Evolutionary conservation across 1,284 basidiomycete species (phyloP).

Genomic region (Lignosus rhinocerotis): DNA sequence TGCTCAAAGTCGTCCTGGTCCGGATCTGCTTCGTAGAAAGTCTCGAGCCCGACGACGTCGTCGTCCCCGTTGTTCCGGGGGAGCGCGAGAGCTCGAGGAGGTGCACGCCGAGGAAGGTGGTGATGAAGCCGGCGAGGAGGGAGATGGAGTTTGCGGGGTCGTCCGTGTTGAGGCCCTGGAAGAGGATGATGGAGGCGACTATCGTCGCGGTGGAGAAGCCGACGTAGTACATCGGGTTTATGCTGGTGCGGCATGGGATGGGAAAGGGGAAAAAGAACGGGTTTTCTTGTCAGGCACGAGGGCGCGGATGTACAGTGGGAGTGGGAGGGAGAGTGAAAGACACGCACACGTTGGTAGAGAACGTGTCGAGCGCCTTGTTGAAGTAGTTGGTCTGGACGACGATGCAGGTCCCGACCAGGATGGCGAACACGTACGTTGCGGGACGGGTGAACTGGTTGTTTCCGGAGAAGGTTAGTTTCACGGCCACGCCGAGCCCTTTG

Average conservation of each 20-base stretch:
- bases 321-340: no score
- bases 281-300: background rate
- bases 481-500: conserved; percentile 95
- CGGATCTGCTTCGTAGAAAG: conserved; percentile 20
- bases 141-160: conserved; percentile 82
- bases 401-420: conserved; percentile 86
- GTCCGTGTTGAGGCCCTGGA: conserved; percentile 95
- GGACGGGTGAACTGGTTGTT: conserved; percentile 96
- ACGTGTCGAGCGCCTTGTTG: conserved; percentile 97
- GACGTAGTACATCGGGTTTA: conserved; percentile 99
- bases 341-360: conserved; percentile 95
- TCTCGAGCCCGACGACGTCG: conserved; percentile 21
- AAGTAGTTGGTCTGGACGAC: conserved; percentile 98
- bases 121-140: conserved; percentile 83
- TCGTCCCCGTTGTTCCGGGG: conserved; percentile 1
- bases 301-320: background rate
- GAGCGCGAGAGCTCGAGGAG: conserved; percentile 62
- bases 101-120: conserved; percentile 47
- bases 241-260: conserved; percentile 46
- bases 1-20: conserved; percentile 16
- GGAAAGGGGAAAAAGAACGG: background rate
- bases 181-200: conserved; percentile 92
- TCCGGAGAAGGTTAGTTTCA: conserved; percentile 92
- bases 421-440: conserved; percentile 93
- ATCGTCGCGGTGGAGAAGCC: conserved; percentile 97